Percentiles rank a stretch among this genome's conserved stretches.
Conservation (phyloP, 73 alveolate species). For the Paramecium sexaurelia region DNA sequence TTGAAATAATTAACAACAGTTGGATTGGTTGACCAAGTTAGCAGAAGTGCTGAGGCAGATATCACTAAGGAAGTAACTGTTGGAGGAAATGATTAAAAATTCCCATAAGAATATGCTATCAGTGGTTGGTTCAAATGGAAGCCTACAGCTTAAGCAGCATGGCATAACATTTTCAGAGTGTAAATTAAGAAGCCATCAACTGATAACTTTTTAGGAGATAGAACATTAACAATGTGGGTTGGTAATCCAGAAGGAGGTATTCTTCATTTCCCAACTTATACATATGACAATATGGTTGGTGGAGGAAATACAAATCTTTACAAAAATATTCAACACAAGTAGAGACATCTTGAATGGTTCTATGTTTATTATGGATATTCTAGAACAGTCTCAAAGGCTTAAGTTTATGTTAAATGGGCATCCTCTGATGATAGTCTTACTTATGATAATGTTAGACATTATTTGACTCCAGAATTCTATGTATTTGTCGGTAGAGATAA, state of each 20-base stretch:
- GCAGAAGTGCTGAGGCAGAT: background rate
- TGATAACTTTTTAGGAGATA: conserved; percentile 44
- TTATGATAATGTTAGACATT: conserved; percentile 32
- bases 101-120: conserved; percentile 48
- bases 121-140: conserved; percentile 64
- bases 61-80: background rate
- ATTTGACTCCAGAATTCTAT: conserved; percentile 22
- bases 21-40: background rate
- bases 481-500: conserved; percentile 35
- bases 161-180: conserved; percentile 62
- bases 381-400: background rate
- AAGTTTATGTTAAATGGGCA: conserved; percentile 24
- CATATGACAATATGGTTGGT: conserved; percentile 36
- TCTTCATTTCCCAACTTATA: conserved; percentile 33
- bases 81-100: conserved; percentile 6
- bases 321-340: conserved; percentile 18
- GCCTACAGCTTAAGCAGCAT: conserved; percentile 38
- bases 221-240: conserved; percentile 20
- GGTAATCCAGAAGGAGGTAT: conserved; percentile 46
- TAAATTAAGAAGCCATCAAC: conserved; percentile 36
- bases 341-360: conserved; percentile 29
- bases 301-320: conserved; percentile 29
- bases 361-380: conserved; percentile 30
- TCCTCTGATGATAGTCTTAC: background rate
- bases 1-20: background rate